phyloP scores from a whole-genome alignment of 306 rosid species.

The Dicorynia guianensis region DNA sequence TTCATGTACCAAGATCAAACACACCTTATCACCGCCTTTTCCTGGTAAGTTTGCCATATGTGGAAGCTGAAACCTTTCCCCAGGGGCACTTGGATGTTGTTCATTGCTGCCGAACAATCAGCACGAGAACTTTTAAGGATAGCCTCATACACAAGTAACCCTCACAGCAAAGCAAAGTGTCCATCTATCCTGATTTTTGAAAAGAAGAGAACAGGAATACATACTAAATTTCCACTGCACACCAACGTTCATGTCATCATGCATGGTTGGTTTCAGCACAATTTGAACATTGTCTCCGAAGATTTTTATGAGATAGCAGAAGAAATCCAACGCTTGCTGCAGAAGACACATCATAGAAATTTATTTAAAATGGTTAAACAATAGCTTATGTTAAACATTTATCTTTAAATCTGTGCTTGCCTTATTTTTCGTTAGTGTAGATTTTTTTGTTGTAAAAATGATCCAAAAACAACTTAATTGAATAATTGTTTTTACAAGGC shows the following conservation, averaged over 20 bases:
- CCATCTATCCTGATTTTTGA: not conserved
- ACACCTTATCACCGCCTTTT: conserved; percentile 72
- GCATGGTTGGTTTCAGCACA: conserved; percentile 57
- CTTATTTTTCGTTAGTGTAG: not conserved
- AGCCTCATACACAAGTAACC: conserved; percentile 4
- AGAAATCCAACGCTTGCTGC: conserved; percentile 70
- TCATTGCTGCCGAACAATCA: conserved; percentile 54
- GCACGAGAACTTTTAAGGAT: conserved; percentile 19
- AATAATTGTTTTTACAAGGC: not conserved
- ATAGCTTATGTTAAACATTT: not conserved
- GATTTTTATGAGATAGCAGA: conserved; percentile 44
- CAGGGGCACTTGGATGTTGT: conserved; percentile 45
- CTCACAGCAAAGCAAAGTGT: not conserved
- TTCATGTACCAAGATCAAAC: conserved; percentile 18
- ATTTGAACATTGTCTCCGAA: conserved; percentile 53
- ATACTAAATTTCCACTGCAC: conserved; percentile 77
- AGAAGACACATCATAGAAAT: conserved; percentile 32
- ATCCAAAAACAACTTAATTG: not conserved
- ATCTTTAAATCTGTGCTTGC: not conserved
- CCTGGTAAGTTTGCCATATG: conserved; percentile 59
- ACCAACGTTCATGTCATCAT: conserved; percentile 69
- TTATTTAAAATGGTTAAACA: not conserved
- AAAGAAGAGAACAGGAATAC: not conserved
- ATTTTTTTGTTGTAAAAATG: not conserved
- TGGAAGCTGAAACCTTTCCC: conserved; percentile 71